Base-by-base conservation (phyloP, 2,329 filamentous ascomycete genomes). In the Aspergillus sp. region DNA sequence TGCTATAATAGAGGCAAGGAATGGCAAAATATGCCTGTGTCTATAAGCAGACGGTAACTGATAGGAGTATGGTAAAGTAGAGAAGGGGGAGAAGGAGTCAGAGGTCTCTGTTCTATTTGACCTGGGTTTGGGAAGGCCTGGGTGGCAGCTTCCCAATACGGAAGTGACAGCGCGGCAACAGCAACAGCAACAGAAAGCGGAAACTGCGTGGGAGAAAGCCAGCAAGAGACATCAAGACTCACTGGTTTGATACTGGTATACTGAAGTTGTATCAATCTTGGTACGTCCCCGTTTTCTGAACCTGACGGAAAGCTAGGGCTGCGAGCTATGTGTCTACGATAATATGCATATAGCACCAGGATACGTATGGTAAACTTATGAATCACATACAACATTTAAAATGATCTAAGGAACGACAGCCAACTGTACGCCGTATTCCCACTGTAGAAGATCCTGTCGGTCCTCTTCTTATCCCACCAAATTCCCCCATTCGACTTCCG, bases 381-480 rank as follows among this genome's bases (percentile, higher is more conserved):
- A 27, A 27, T n/a, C 10, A 37, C 33, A 37, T 37, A 17, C n/a
- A 37, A 51, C 44, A 60, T 47, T 20, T 17, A 13, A 13, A 5
- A 12, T 12, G 7, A 3, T 25, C 25, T 38, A 41, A 65, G 48
- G 49, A 65, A 65, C 3, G 52, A 57, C 41, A 63, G 47, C 50
- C 59, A 63, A 25, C 51, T 54, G 42, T 60, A 64, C 5, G 60
- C 63, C 4, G 61, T 64, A 44, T 65, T 63, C 7, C 72, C 73
- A 59, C 70, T 75, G 6, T 66, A 65, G 52, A 76, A 78, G 5
- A 78, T 61, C 53, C 63, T 68, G 58, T 78, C 75, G 42, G 72
- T 70, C 59, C 55, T 64, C 42, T 66, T 66, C 37, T 77, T 65
- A 55, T 80, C 75, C 77, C 78, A 81, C 2, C 80, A 68, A 30